A percentile compares a stretch with the other conserved stretches of the same genome.
Evolutionary conservation across 495 filamentous ascomycete genomes (phyloP).

Genomic region (Rostrohypoxylon terebratum): DNA sequence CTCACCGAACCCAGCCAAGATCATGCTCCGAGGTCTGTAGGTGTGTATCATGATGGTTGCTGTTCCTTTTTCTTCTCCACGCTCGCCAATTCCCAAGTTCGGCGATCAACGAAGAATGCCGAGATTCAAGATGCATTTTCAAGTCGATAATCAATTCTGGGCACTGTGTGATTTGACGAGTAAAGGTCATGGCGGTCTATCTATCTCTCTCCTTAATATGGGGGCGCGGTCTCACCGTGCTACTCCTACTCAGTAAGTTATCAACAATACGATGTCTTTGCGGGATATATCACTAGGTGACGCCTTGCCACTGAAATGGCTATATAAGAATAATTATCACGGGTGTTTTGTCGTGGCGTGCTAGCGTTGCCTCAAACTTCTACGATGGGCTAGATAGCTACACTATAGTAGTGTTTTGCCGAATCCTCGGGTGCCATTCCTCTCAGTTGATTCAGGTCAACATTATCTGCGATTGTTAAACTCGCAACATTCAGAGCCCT

Average conservation of each 20-base stretch:
- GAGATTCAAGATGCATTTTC: conserved; percentile 11
- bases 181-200: conserved; percentile 36
- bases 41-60: not conserved
- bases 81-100: conserved; percentile 33
- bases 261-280: not conserved
- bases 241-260: not conserved
- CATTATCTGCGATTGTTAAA: conserved; percentile 7
- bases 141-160: conserved; percentile 27
- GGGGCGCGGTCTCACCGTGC: not conserved
- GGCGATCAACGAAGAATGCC: conserved; percentile 22
- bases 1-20: not conserved
- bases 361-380: not conserved
- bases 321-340: not conserved
- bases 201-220: conserved; percentile 15
- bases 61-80: conserved; percentile 11
- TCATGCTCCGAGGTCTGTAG: too few species aligned
- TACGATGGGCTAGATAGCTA: too few species aligned
- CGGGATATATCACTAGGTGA: conserved; percentile 1
- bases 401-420: too few species aligned
- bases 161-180: conserved; percentile 27
- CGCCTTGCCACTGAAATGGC: not conserved
- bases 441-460: too few species aligned
- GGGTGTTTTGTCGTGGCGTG: not conserved
- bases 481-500: conserved; percentile 18
- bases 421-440: too few species aligned